Percentiles rank a stretch among this genome's conserved stretches.
phyloP scores from a whole-genome alignment of 345 rosid species.

The Syzygium oleosum region DNA sequence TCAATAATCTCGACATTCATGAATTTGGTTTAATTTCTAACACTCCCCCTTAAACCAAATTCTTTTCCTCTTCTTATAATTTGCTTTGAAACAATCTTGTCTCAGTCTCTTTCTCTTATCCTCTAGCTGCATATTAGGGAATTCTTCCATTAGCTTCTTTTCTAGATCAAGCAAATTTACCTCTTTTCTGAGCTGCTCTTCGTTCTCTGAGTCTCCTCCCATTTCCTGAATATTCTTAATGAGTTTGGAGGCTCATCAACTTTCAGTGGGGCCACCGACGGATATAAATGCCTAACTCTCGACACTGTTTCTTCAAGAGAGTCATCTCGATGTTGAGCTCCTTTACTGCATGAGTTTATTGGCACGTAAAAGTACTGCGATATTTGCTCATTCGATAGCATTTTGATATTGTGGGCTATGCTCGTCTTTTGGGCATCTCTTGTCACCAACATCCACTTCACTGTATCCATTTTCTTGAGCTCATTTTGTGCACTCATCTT shows the following conservation, averaged over 20 bases:
- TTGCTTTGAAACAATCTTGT: conserved; percentile 77
- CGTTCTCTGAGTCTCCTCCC: conserved; percentile 2
- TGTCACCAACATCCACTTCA: neutral
- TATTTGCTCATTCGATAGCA: conserved; percentile 23
- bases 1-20: too few species aligned
- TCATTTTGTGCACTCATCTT: too few species aligned
- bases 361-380: conserved; percentile 46
- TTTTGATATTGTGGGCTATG: conserved; percentile 3
- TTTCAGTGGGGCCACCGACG: too few species aligned
- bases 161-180: conserved; percentile 49
- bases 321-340: conserved; percentile 69
- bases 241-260: conserved; percentile 57
- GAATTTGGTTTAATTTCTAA: too few species aligned
- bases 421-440: neutral
- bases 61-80: conserved; percentile 46
- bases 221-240: conserved; percentile 42
- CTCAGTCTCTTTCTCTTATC: conserved; percentile 54
- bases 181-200: conserved; percentile 18
- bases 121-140: conserved; percentile 44
- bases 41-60: too few species aligned
- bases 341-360: conserved; percentile 47
- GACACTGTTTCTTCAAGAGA: conserved; percentile 57
- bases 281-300: conserved; percentile 52
- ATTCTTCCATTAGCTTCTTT: conserved; percentile 44
- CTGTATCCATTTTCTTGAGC: too few species aligned